These are phyloP conservation scores for Pyrrhoderma noxium DNA, from an alignment of 1,284 basidiomycete species.

Conservation along the genomic window DNA sequence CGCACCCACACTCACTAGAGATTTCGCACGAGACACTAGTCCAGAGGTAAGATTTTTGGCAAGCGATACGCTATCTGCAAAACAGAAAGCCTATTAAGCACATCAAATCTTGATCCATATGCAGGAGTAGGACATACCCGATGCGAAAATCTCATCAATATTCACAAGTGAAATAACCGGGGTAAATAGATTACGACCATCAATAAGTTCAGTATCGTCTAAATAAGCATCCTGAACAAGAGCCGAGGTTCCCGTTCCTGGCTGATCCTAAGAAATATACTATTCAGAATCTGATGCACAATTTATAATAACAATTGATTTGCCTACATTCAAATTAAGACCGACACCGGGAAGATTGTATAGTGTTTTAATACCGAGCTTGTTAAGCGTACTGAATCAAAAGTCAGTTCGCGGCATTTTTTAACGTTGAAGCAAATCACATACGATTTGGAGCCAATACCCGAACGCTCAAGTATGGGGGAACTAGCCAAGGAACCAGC, in stretches of 20 bases:
- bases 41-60: not conserved
- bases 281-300: not conserved
- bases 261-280: slow-evolving; percentile 11
- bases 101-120: not conserved
- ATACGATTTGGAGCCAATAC: slow-evolving; percentile 21
- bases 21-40: not conserved
- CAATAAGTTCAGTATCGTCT: slow-evolving; percentile 17
- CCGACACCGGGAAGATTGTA: slow-evolving; percentile 26
- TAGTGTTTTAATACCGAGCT: slow-evolving; percentile 20
- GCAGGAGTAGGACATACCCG: slow-evolving; percentile 1
- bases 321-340: slow-evolving; percentile 21
- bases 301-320: not conserved
- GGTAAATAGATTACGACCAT: slow-evolving; percentile 22
- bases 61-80: not conserved
- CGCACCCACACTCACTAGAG: slow-evolving; percentile 8
- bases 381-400: slow-evolving; percentile 15
- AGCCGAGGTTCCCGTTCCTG: slow-evolving; percentile 21
- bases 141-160: slow-evolving; percentile 24
- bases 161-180: slow-evolving; percentile 25
- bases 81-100: not conserved
- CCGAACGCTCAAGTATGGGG: slow-evolving; percentile 25
- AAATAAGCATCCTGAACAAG: slow-evolving; percentile 15
- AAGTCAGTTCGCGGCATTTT: not conserved
- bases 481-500: slow-evolving; percentile 21
- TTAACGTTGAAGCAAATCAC: not conserved